phyloP scores from a whole-genome alignment of 768 basidiomycete genomes.

The Leucosporidium yakuticum region DNA sequence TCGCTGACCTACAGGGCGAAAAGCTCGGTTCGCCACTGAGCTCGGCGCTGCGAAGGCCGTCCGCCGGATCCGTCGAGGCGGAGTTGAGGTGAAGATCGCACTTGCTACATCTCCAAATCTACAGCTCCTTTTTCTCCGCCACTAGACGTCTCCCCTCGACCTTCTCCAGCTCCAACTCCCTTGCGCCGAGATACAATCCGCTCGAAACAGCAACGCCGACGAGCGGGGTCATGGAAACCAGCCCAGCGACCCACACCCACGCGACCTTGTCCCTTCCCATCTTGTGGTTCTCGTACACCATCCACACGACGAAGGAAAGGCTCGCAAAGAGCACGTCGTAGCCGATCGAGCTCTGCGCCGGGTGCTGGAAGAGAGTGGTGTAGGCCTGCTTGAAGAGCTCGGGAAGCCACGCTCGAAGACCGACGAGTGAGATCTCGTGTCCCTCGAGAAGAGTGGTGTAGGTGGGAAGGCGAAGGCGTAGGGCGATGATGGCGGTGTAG shows the following conservation, averaged over 20 bases:
- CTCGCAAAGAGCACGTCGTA: slow-evolving; percentile 34
- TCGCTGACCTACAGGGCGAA: too few species aligned
- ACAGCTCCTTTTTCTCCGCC: too few species aligned
- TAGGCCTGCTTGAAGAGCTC: neutral
- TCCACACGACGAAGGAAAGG: slow-evolving; percentile 17
- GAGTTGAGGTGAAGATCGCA: too few species aligned
- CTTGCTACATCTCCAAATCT: too few species aligned
- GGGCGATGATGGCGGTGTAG: slow-evolving; percentile 19
- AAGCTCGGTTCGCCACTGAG: too few species aligned
- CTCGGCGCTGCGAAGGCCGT: too few species aligned
- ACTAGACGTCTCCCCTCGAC: neutral
- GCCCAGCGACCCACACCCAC: neutral
- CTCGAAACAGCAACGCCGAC: slow-evolving; percentile 13
- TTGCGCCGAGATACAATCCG: slow-evolving; percentile 11
- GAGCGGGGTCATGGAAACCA: slow-evolving; percentile 7
- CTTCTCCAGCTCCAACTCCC: slow-evolving; percentile 6
- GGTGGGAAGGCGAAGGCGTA: slow-evolving; percentile 19
- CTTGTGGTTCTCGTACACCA: neutral
- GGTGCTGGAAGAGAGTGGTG: slow-evolving; percentile 22
- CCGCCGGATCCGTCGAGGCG: too few species aligned
- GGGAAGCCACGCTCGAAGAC: neutral
- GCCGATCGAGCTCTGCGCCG: slow-evolving; percentile 35
- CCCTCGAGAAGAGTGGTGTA: slow-evolving; percentile 9
- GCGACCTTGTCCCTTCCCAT: neutral
- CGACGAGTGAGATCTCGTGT: neutral